Evolutionary conservation across 140 eudicot species (phyloP), one percentile per base, ranked within the genome.

Genomic region (Bidens hawaiensis): DNA sequence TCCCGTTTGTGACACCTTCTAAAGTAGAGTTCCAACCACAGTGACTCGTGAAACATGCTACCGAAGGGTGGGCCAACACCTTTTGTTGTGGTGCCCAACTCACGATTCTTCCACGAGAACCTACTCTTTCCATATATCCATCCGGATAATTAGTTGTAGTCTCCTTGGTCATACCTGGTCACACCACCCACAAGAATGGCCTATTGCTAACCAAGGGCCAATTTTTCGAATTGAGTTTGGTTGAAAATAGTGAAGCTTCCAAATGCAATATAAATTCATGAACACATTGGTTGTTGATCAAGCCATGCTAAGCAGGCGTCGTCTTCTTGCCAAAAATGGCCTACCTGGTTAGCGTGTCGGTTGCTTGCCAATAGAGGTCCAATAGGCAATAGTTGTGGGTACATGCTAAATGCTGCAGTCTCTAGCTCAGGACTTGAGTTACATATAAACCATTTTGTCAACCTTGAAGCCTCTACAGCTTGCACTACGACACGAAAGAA

Each of bases 11-110:
- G 36, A 74, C 45, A 3, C 86, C 74, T 72, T 82, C 86, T 24
- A 73, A 1, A 0, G 68, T 69, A n/a, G 94, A 85, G 56, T 82
- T 85, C 89, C 94, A 85, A 13, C 89, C 89, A 51, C 94, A 80
- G 6, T 83, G 90, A 54, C 76, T 86, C 64, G 81, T 1, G 58
- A 81, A 78, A 38, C 94, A 81, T 54, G 79, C 88, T 10, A 81
- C 68, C 0, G 85, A 75, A 11, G 85, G 81, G 65, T 85, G 88
- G 18, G 7, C 47, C 0, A 81, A 40, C 21, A 81, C 81, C 68
- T 62, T 36, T 15, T 81, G 88, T 53, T 79, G 72, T 8, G 94
- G 94, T 9, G 83, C 81, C 94, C 94, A 85, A 3, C 76, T 54
- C 34, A 85, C 85, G 11, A 81, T 67, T 19, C 58, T 67, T 56